These are phyloP conservation scores for Penicilliopsis zonata DNA, from an alignment of 495 filamentous ascomycete genomes.

Conservation along the genomic window DNA sequence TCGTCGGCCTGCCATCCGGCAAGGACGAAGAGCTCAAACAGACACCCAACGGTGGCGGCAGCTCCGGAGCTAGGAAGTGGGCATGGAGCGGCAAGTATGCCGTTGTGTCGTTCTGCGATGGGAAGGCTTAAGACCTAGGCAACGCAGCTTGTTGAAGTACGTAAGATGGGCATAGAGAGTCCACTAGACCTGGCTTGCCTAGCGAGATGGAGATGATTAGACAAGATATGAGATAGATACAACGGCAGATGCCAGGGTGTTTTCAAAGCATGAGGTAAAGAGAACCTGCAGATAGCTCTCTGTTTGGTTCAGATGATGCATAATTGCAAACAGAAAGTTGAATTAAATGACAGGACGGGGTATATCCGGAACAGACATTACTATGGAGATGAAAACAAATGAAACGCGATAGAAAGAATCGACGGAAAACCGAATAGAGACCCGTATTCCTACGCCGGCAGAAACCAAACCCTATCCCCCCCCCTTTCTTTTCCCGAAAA, in stretches of 20 bases:
- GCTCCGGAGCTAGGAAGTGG: constrained; percentile 72
- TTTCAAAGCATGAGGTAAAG: too few species aligned
- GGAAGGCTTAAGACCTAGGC: constrained; percentile 33
- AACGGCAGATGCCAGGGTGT: too few species aligned
- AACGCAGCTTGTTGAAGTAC: constrained; percentile 1
- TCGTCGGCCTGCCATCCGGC: constrained; percentile 75
- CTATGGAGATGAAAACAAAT: background rate
- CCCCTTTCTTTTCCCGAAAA: too few species aligned
- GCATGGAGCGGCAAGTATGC: constrained; percentile 98
- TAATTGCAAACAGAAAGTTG: too few species aligned
- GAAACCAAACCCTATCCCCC: too few species aligned
- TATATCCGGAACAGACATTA: constrained; percentile 3
- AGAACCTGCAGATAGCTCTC: too few species aligned
- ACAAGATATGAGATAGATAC: too few species aligned
- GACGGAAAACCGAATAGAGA: background rate
- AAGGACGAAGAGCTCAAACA: constrained; percentile 66
- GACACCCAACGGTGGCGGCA: constrained; percentile 54
- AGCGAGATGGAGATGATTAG: too few species aligned
- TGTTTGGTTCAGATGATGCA: too few species aligned
- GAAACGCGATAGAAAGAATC: background rate
- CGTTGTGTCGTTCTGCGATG: constrained; percentile 77
- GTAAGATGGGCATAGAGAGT: too few species aligned
- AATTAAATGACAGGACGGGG: too few species aligned
- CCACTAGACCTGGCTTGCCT: too few species aligned
- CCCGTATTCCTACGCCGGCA: background rate